Conservation (phyloP, 306 rosid genomes). For the Quercus rubra region DNA sequence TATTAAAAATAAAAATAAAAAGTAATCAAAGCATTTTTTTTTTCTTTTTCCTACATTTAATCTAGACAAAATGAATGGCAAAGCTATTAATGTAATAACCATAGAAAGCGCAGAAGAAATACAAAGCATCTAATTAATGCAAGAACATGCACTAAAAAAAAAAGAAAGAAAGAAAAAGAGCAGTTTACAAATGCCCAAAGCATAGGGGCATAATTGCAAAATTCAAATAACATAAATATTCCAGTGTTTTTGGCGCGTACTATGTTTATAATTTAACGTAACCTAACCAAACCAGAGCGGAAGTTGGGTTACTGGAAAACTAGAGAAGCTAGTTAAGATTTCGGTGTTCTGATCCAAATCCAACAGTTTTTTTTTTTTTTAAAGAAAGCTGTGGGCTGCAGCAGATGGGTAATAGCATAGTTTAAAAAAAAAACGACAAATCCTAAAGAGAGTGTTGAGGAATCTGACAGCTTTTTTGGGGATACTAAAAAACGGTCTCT, state of each 20-base stretch:
- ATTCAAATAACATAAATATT: background rate
- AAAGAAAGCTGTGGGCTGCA: conserved; percentile 48
- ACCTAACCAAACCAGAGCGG: conserved; percentile 20
- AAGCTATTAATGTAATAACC: background rate
- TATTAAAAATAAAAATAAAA: background rate
- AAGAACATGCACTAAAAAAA: conserved; percentile 9
- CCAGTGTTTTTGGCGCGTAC: background rate
- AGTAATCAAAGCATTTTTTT: background rate
- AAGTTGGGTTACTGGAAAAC: conserved; percentile 36
- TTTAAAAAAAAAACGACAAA: no score
- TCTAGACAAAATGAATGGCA: background rate
- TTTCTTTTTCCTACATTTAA: background rate
- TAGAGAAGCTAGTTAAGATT: background rate
- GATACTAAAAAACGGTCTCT: background rate
- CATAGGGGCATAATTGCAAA: conserved; percentile 9
- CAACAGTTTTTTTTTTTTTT: conserved; percentile 41
- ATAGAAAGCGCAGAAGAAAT: background rate
- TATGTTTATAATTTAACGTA: background rate
- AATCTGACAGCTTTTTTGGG: conserved; percentile 2
- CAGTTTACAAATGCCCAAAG: background rate
- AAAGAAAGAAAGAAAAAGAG: background rate
- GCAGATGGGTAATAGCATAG: no score
- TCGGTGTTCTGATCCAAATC: background rate
- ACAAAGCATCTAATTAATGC: conserved; percentile 14
- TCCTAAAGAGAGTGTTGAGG: no score